A percentile compares a stretch with the other conserved stretches of the same genome.
Evolutionary conservation across 2,329 filamentous ascomycete species (phyloP).

Genomic region (Xylaria hypoxylon): DNA sequence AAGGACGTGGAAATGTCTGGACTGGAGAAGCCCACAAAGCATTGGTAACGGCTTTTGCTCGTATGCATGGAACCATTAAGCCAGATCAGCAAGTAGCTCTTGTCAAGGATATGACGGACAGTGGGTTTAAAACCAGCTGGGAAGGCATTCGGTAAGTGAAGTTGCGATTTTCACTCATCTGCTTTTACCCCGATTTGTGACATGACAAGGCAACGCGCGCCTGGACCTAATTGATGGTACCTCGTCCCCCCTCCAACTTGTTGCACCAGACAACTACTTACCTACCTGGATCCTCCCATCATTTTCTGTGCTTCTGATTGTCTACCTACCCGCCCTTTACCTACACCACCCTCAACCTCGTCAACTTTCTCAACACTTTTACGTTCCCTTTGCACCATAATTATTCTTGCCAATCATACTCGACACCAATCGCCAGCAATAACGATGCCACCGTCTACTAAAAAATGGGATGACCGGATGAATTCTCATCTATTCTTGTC

Average conservation of each 20-base stretch:
- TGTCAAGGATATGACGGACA: conserved; percentile 26
- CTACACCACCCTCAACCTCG: neutral
- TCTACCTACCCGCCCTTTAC: neutral
- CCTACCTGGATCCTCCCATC: conserved; percentile 4
- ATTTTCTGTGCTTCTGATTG: neutral
- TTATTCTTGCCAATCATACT: neutral
- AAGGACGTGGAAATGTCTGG: conserved; percentile 15
- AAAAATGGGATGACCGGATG: conserved; percentile 41
- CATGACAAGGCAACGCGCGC: conserved; percentile 21
- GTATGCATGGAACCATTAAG: conserved; percentile 25
- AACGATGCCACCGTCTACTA: conserved; percentile 31
- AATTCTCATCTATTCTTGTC: conserved; percentile 42
- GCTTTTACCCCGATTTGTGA: neutral
- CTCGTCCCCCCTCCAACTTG: conserved; percentile 11
- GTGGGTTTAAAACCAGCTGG: conserved; percentile 35
- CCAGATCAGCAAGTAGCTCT: conserved; percentile 30
- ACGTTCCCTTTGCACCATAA: neutral
- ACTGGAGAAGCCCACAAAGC: conserved; percentile 23
- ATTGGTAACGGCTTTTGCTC: conserved; percentile 17
- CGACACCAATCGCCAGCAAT: neutral
- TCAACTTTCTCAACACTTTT: neutral
- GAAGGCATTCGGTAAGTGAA: conserved; percentile 41
- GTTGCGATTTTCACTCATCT: conserved; percentile 20
- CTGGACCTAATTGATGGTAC: conserved; percentile 8
- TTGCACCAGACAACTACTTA: conserved; percentile 5